Conservation (phyloP, 2,329 filamentous ascomycete species). For the Fusarium sp. region DNA sequence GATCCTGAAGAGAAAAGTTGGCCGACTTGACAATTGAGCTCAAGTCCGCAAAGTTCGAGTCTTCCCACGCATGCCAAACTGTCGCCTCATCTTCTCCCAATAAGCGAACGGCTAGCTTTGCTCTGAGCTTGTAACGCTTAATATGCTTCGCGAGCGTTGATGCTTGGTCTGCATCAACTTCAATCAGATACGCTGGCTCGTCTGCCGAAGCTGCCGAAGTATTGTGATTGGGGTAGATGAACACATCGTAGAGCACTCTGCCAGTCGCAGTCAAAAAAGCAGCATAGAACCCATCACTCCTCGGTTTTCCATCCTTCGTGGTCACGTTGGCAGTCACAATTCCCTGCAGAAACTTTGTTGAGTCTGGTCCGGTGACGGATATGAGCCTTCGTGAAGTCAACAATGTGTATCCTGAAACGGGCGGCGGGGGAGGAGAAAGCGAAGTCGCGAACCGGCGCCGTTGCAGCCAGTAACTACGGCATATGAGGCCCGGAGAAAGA, state of each 20-base stretch:
- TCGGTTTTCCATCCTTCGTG: slow-evolving; percentile 51
- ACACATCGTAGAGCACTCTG: slow-evolving; percentile 87
- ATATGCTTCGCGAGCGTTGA: slow-evolving; percentile 76
- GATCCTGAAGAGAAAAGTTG: slow-evolving; percentile 60
- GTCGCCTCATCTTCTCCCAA: slow-evolving; percentile 72
- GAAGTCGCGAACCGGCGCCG: slow-evolving; percentile 49
- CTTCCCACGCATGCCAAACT: slow-evolving; percentile 82
- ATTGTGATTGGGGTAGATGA: slow-evolving; percentile 77
- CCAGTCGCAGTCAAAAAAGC: slow-evolving; percentile 90
- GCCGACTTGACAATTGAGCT: slow-evolving; percentile 34
- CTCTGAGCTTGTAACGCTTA: slow-evolving; percentile 85
- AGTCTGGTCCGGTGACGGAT: slow-evolving; percentile 81
- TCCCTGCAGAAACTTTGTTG: slow-evolving; percentile 87
- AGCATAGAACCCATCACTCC: slow-evolving; percentile 74
- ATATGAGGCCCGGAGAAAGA: slow-evolving; percentile 39
- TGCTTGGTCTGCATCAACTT: slow-evolving; percentile 79
- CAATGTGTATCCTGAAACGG: slow-evolving; percentile 60
- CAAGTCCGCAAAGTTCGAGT: slow-evolving; percentile 49
- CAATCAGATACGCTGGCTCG: slow-evolving; percentile 72
- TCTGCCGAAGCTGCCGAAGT: slow-evolving; percentile 40
- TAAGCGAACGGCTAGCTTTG: slow-evolving; percentile 77
- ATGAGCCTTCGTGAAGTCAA: slow-evolving; percentile 84
- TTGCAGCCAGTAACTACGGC: slow-evolving; percentile 49
- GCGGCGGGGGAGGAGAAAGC: slow-evolving; percentile 55
- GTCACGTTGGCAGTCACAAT: slow-evolving; percentile 75